Conservation (phyloP, 257 asterid genomes). For the Nicotiana obtusifolia region DNA sequence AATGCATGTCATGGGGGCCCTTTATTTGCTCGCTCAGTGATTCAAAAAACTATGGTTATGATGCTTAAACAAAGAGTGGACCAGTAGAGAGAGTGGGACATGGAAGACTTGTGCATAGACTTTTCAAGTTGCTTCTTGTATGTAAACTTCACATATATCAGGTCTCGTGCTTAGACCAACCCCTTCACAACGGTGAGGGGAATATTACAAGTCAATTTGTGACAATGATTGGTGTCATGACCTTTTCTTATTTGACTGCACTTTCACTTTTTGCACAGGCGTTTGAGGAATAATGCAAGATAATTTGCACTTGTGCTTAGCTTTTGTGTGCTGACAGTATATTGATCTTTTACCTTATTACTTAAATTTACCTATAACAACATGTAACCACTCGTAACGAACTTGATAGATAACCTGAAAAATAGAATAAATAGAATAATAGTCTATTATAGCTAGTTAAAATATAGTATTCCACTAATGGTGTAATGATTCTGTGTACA, state of each 20-base stretch:
- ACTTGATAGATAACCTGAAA: not conserved
- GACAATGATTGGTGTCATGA: not conserved
- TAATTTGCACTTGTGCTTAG: not conserved
- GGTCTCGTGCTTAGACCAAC: conserved; percentile 47
- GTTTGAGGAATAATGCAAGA: not conserved
- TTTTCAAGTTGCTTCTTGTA: conserved; percentile 10
- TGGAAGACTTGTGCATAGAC: conserved; percentile 59
- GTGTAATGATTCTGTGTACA: no score
- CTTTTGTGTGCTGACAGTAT: not conserved
- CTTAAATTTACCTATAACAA: not conserved
- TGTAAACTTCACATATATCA: not conserved
- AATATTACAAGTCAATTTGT: conserved; percentile 4
- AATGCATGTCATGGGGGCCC: conserved; percentile 4
- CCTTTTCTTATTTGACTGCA: not conserved
- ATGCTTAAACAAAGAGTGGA: conserved; percentile 17
- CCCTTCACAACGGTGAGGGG: conserved; percentile 5
- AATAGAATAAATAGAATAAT: not conserved
- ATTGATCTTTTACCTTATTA: not conserved
- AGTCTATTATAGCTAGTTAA: not conserved
- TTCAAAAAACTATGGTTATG: conserved; percentile 1
- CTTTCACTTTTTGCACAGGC: not conserved
- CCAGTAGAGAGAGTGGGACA: conserved; percentile 22
- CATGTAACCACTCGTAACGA: not conserved
- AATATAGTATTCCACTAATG: no score
- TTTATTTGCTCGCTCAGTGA: not conserved